Evolutionary conservation across 495 filamentous ascomycete genomes (phyloP), one percentile per base, ranked within the genome.

Genomic region (Hypoxylon rickii): DNA sequence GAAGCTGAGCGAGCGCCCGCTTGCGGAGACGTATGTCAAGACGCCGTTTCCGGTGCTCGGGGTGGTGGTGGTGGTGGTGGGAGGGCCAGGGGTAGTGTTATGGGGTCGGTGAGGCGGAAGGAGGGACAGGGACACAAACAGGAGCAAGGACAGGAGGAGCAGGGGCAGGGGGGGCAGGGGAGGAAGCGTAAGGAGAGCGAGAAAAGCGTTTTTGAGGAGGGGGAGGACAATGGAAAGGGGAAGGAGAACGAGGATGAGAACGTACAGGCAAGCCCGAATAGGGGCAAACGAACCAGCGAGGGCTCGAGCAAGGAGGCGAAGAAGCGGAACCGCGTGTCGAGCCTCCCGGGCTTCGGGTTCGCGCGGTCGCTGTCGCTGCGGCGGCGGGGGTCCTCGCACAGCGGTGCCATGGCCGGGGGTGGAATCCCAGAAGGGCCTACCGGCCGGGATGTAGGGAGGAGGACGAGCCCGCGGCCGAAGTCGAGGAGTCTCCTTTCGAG

Each of bases 401-500:
- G 20, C 16, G 44, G 29, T 15, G 31, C 10, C 1, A 44, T n/a
- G 26, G 11, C 17, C 13, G 20, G 39, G 32, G 41, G 20, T n/a
- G 33, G 19, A 34, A 34, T n/a, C n/a, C n/a, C n/a, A n/a, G n/a
- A n/a, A n/a, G n/a, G n/a, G n/a, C n/a, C n/a, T n/a, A n/a, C n/a
- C 26, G 39, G 21, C 5, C 15, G 15, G 21, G 19, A n/a, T 12
- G 8, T 10, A 32, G 16, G 21, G 16, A 38, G 22, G 31, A 20
- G 40, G 54, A 12, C 15, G 16, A 26, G 26, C 19, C 12, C 58
- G 1, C 17, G 39, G 0, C 63, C 63, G 0, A 55, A 32, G 49
- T 46, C 58, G n/a, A 69, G 43, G 54, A 45, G 36, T 16, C 40
- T 66, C 1, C 21, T 69, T 17, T 52, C 53, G 0, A 66, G 44